Evolutionary conservation across 768 basidiomycete genomes (phyloP), one percentile per base, ranked within the genome.

Genomic region (Tricholoma hemisulphureum): DNA sequence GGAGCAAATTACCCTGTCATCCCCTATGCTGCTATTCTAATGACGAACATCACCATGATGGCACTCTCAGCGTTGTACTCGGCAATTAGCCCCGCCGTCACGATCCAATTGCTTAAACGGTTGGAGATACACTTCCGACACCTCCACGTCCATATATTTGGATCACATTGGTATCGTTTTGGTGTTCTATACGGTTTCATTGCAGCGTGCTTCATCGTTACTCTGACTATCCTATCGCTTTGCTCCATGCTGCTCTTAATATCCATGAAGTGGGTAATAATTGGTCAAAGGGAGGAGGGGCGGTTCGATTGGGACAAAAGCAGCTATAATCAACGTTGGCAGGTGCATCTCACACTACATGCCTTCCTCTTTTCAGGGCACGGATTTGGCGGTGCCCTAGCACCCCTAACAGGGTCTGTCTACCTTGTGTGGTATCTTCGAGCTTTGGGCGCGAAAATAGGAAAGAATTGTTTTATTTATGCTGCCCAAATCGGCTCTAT

Each of bases 291-390:
- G 18, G 61, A 61, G 37, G 70, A 74, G 24, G 79, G 78, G 0
- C 66, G 66, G 39, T 79, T 72, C 57, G 67, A 76, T 41, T 81
- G 79, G 79, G 79, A 81, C 61, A 71, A 73, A 64, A 77, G 74
- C 67, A 74, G 71, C 51, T 81, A 81, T 60, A 79, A 78, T 64
- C 79, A 80, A 61, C 73, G 77, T 31, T 80, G 79, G 79, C 77
- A 80, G 62, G 68, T 80, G n/a, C 78, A 79, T 59, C 71, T 77
- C 13, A 65, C 65, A 1, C 61, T 80, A 8, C 72, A 75, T 3
- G 68, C 72, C 18, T 64, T 75, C 31, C 56, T 78, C n/a, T 71
- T 72, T 62, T 69, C 71, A 37, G 78, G 77, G 4, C 77, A 74
- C 63, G 79, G 78, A 18, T 72, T 69, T 21, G 75, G 75, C 2